Evolutionary conservation across 106 monocot species (phyloP).

Genomic region (Agapanthus africanus): DNA sequence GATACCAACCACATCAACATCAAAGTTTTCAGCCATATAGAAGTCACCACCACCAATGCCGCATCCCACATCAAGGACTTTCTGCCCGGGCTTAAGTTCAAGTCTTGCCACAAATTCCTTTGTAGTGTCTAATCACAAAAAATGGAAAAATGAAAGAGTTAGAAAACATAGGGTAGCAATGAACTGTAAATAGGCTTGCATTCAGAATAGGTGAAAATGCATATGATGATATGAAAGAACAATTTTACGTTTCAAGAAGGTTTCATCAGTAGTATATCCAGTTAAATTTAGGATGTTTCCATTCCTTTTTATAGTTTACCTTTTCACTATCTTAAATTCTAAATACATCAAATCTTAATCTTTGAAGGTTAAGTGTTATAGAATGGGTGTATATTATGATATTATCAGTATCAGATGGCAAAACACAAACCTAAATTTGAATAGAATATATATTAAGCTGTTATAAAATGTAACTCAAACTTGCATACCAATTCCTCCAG

Average conservation of each 20-base stretch:
- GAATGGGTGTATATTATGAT: too few relatives aligned
- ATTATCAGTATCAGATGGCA: too few relatives aligned
- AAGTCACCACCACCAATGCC: conserved; percentile 78
- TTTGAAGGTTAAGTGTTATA: too few relatives aligned
- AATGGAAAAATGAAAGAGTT: background rate
- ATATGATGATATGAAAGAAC: too few relatives aligned
- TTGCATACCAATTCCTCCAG: conserved; percentile 86
- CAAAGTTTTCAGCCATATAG: conserved; percentile 67
- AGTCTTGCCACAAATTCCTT: conserved; percentile 60
- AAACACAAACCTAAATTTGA: too few relatives aligned
- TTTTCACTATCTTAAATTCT: background rate
- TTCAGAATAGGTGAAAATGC: too few relatives aligned
- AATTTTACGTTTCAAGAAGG: background rate
- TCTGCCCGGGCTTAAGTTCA: conserved; percentile 49
- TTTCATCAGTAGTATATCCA: background rate
- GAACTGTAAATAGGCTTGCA: too few relatives aligned
- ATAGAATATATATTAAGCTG: too few relatives aligned
- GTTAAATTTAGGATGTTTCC: background rate
- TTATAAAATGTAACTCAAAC: too few relatives aligned
- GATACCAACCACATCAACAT: conserved; percentile 60
- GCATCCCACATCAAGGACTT: conserved; percentile 69
- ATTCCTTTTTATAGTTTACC: background rate
- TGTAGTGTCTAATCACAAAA: conserved; percentile 37
- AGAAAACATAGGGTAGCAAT: background rate
- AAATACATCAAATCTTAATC: background rate